phyloP scores from a whole-genome alignment of 2,329 filamentous ascomycete species.

The Scedosporium minutisporum region DNA sequence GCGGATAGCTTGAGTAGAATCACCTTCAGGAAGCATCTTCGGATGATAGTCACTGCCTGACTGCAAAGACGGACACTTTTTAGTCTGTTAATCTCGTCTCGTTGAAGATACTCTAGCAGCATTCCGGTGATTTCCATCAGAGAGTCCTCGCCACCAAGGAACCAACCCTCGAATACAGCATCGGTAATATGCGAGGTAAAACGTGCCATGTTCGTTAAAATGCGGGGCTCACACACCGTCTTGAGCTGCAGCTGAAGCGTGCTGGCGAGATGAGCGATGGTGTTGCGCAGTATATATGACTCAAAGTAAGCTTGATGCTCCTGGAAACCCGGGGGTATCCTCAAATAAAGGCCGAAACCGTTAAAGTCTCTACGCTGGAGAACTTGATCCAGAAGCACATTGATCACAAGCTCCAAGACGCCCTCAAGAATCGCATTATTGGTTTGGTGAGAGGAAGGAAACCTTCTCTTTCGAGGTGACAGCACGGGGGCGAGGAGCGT shows the following conservation, averaged over 20 bases:
- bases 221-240: slow-evolving; percentile 66
- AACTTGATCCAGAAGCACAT: slow-evolving; percentile 77
- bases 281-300: slow-evolving; percentile 72
- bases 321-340: slow-evolving; percentile 83
- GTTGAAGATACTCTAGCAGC: slow-evolving; percentile 79
- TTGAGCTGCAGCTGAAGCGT: slow-evolving; percentile 63
- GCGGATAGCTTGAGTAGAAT: slow-evolving; percentile 77
- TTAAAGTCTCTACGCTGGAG: slow-evolving; percentile 82
- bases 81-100: slow-evolving; percentile 66
- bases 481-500: slow-evolving; percentile 55
- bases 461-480: slow-evolving; percentile 41
- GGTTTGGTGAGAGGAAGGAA: slow-evolving; percentile 38
- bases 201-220: slow-evolving; percentile 77
- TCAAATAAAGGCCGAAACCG: slow-evolving; percentile 75
- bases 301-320: slow-evolving; percentile 95
- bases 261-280: slow-evolving; percentile 61
- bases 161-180: slow-evolving; percentile 93
- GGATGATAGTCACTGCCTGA: slow-evolving; percentile 68
- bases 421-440: slow-evolving; percentile 66
- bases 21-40: slow-evolving; percentile 67
- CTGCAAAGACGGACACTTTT: slow-evolving; percentile 90
- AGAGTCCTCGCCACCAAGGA: slow-evolving; percentile 74
- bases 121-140: slow-evolving; percentile 80
- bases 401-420: slow-evolving; percentile 66
- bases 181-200: slow-evolving; percentile 77